Evolutionary conservation across 768 basidiomycete species (phyloP).

Genomic region (Russula sp.): DNA sequence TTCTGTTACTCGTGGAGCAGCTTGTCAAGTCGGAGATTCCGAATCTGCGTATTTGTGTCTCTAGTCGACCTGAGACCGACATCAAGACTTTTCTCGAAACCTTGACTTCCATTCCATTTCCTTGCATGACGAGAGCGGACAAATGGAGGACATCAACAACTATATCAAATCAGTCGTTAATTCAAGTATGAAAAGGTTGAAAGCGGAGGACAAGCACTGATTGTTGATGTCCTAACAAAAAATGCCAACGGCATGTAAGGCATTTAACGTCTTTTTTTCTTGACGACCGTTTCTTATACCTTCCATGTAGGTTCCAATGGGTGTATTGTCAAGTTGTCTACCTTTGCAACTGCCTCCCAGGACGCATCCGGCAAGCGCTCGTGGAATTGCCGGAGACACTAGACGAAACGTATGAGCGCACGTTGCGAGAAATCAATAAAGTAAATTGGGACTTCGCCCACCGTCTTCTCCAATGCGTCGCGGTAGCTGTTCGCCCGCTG

Average conservation of each 20-base stretch:
- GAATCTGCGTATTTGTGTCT: background rate
- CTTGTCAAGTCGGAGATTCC: background rate
- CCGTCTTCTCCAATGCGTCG: constrained; percentile 3
- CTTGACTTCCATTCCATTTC: background rate
- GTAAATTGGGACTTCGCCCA: background rate
- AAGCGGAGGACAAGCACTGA: background rate
- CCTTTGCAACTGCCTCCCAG: background rate
- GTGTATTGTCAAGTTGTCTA: background rate
- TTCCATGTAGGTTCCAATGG: constrained; percentile 1
- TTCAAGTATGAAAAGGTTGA: background rate
- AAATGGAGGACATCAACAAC: background rate
- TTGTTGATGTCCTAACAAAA: background rate
- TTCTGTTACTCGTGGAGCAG: background rate
- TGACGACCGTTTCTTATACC: background rate
- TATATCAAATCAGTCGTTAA: background rate
- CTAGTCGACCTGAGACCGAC: constrained; percentile 5
- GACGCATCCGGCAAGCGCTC: background rate
- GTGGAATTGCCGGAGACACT: background rate
- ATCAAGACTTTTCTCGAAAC: constrained; percentile 2
- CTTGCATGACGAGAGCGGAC: background rate
- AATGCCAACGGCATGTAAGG: constrained; percentile 4
- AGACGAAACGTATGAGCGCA: constrained; percentile 1
- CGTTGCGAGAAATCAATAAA: background rate
- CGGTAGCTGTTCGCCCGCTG: constrained; percentile 2
- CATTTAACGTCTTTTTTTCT: background rate